A percentile compares a stretch with the other conserved stretches of the same genome.
Evolutionary conservation across 176 grass and related monocot genomes (phyloP).

Genomic region (Triticum monococcum): DNA sequence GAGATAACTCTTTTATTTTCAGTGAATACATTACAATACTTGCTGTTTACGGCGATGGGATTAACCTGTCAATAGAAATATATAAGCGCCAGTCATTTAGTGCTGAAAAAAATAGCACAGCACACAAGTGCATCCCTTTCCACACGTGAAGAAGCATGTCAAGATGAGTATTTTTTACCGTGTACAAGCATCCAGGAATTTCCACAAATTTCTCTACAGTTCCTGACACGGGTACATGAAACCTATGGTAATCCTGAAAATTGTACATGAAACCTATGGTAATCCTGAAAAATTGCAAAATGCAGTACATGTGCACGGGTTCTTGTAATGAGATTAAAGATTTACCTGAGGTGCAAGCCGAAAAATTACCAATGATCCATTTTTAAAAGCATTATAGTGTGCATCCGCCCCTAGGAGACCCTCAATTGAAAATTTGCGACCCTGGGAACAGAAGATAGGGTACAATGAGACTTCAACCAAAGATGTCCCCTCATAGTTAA

Average conservation of each 20-base stretch:
- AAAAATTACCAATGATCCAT: slow-evolving; percentile 92
- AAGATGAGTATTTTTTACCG: slow-evolving; percentile 49
- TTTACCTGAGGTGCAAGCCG: slow-evolving; percentile 90
- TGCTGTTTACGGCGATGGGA: slow-evolving; percentile 98
- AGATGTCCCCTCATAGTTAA: background rate
- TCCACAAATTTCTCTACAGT: slow-evolving; percentile 86
- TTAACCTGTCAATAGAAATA: slow-evolving; percentile 70
- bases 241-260: slow-evolving; percentile 94
- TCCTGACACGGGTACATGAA: slow-evolving; percentile 97
- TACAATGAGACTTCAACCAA: slow-evolving; percentile 30
- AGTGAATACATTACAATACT: slow-evolving; percentile 97
- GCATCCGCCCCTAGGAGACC: slow-evolving; percentile 69
- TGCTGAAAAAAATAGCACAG: slow-evolving; percentile 25
- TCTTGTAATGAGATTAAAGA: slow-evolving; percentile 20
- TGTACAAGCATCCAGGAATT: slow-evolving; percentile 89
- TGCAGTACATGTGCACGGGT: background rate
- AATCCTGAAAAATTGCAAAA: slow-evolving; percentile 62
- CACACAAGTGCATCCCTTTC: slow-evolving; percentile 10
- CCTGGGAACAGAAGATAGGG: slow-evolving; percentile 45
- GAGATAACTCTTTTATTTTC: slow-evolving; percentile 93
- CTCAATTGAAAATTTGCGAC: slow-evolving; percentile 94
- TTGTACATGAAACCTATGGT: slow-evolving; percentile 84
- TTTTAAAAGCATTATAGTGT: slow-evolving; percentile 43
- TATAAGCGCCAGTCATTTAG: slow-evolving; percentile 8
- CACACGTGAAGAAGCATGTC: background rate